These are phyloP conservation scores for Colletotrichum sp. DNA, from an alignment of 2,329 filamentous ascomycete species.

Conservation along the genomic window DNA sequence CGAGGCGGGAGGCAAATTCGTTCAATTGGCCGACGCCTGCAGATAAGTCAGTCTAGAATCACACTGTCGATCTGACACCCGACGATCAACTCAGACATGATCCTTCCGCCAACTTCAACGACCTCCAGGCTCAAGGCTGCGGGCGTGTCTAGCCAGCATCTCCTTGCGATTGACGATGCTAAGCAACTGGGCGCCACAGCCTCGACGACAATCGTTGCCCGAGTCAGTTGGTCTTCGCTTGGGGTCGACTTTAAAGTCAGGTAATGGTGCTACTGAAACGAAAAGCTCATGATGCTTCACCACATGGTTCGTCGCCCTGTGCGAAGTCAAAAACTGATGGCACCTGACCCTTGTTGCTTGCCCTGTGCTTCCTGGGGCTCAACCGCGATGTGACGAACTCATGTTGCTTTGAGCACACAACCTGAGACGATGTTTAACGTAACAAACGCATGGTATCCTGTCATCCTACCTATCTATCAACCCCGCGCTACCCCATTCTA, in stretches of 20 bases:
- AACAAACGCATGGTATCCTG: not conserved
- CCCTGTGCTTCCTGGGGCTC: not conserved
- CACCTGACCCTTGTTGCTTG: not conserved
- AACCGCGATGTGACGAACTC: not conserved
- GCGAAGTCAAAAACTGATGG: not conserved
- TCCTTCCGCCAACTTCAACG: not conserved
- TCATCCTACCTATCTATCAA: not conserved
- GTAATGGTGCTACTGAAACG: not conserved
- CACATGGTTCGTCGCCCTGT: not conserved
- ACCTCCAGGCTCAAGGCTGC: not conserved
- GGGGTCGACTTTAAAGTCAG: not conserved
- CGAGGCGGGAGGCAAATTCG: not conserved
- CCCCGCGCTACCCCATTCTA: not conserved
- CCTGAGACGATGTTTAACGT: not conserved
- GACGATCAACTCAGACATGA: not conserved
- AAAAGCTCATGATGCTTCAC: not conserved
- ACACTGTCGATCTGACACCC: not conserved
- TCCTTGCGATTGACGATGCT: not conserved
- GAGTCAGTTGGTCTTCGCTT: not conserved
- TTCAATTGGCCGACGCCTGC: not conserved
- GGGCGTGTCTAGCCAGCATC: not conserved
- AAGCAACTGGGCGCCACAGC: not conserved
- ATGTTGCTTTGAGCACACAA: not conserved
- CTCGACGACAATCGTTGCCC: not conserved
- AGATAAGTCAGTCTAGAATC: not conserved